phyloP scores from a whole-genome alignment of 2,329 filamentous ascomycete genomes.

The Huntiella abstrusa region DNA sequence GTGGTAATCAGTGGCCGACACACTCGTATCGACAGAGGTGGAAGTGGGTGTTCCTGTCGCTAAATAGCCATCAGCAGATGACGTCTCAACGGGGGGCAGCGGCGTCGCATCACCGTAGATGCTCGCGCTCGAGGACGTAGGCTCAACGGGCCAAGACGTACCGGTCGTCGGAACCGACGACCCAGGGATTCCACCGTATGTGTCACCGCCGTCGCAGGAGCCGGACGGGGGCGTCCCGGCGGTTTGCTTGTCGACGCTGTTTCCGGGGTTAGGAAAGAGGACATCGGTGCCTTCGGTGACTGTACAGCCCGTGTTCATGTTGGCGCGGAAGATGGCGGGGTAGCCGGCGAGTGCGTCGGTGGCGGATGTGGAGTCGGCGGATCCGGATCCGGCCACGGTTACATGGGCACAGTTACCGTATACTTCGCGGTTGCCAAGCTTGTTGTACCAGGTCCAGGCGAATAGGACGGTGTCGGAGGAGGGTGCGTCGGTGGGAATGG shows the following conservation, averaged over 20 bases:
- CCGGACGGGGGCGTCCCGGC: constrained; percentile 16
- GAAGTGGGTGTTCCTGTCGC: not conserved
- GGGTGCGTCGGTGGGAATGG: constrained; percentile 31
- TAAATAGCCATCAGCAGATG: not conserved
- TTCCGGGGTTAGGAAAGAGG: constrained; percentile 42
- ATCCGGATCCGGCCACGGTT: constrained; percentile 21
- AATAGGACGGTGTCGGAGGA: constrained; percentile 31
- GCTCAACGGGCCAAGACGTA: no score
- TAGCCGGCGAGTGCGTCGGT: constrained; percentile 33
- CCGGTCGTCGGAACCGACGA: not conserved
- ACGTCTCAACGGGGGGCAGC: not conserved
- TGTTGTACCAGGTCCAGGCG: constrained; percentile 47
- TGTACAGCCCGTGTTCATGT: constrained; percentile 36
- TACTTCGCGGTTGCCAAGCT: constrained; percentile 45
- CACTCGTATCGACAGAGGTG: not conserved
- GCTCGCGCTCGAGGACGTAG: no score
- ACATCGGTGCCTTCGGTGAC: constrained; percentile 37
- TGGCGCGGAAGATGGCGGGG: constrained; percentile 36
- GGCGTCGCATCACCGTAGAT: no score
- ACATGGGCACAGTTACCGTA: constrained; percentile 52
- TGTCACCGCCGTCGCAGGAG: not conserved
- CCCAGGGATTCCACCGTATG: not conserved
- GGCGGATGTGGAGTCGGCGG: constrained; percentile 20
- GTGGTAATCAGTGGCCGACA: not conserved
- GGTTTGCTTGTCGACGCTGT: constrained; percentile 22